Percentiles rank a stretch among this genome's conserved stretches.
Conservation (phyloP, 192 early-diverging fungal genomes). For the Geosiphon pyriformis region DNA sequence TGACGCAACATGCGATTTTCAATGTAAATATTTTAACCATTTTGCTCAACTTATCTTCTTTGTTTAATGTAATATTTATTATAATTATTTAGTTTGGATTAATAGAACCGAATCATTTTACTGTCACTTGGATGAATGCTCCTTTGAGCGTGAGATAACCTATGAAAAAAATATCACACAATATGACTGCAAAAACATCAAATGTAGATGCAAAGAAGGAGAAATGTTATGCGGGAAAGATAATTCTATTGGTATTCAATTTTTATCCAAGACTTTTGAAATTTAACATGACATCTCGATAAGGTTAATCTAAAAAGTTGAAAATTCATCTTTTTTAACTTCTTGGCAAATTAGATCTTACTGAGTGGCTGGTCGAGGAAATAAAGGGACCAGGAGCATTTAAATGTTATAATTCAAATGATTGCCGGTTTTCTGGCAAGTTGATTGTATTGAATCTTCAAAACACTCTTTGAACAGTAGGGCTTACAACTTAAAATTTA, state of each 20-base stretch:
- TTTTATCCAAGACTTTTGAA: too few relatives aligned
- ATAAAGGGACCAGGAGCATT: slow-evolving; percentile 77
- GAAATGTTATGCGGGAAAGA: slow-evolving; percentile 82
- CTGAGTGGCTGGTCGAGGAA: slow-evolving; percentile 70
- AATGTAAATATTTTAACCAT: slow-evolving; percentile 47
- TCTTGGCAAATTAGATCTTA: slow-evolving; percentile 47
- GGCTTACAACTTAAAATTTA: slow-evolving; percentile 9
- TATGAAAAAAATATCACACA: slow-evolving; percentile 52
- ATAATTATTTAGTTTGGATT: slow-evolving; percentile 70
- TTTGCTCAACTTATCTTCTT: too few relatives aligned
- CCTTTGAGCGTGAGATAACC: slow-evolving; percentile 51
- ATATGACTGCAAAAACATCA: slow-evolving; percentile 67
- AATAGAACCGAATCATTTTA: slow-evolving; percentile 85
- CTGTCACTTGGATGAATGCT: slow-evolving; percentile 75
- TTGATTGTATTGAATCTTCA: background rate
- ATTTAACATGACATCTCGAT: too few relatives aligned
- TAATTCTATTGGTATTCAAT: slow-evolving; percentile 58
- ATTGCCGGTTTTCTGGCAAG: slow-evolving; percentile 50
- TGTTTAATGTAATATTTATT: too few relatives aligned
- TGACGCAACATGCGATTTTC: slow-evolving; percentile 60
- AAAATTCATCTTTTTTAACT: background rate
- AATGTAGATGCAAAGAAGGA: slow-evolving; percentile 73
- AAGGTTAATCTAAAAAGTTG: background rate
- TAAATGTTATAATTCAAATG: slow-evolving; percentile 46
- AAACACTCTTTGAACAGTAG: too few relatives aligned